Percentiles rank a stretch among this genome's conserved stretches.
Conservation (phyloP, 2,329 filamentous ascomycete genomes). For the Arthrinium puccinioides region DNA sequence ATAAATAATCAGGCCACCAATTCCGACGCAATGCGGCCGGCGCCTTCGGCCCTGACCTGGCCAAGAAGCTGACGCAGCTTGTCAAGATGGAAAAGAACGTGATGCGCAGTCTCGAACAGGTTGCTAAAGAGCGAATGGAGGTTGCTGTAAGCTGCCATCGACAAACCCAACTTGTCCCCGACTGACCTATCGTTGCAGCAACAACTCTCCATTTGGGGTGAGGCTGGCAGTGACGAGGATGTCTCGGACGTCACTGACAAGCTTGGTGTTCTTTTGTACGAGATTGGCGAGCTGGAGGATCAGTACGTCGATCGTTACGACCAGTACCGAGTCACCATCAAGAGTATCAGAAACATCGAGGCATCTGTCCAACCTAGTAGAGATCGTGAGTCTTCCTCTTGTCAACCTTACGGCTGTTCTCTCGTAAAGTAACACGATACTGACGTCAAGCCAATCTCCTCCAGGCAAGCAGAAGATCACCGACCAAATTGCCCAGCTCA, state of each 20-base stretch:
- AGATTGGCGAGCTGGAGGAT: conserved; percentile 96
- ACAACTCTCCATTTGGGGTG: conserved; percentile 98
- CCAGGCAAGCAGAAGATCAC: conserved; percentile 97
- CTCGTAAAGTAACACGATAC: conserved; percentile 7
- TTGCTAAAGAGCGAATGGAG: conserved; percentile 95
- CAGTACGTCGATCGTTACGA: conserved; percentile 98
- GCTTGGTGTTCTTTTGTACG: conserved; percentile 93
- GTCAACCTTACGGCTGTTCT: neutral
- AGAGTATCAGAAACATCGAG: conserved; percentile 98
- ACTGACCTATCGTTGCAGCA: conserved; percentile 47
- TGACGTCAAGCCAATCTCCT: conserved; percentile 9
- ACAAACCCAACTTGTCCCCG: neutral
- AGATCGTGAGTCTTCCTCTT: conserved; percentile 61
- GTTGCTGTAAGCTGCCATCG: conserved; percentile 68
- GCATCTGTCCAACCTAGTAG: conserved; percentile 95
- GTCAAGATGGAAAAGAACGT: conserved; percentile 99
- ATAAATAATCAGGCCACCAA: conserved; percentile 49
- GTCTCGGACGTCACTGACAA: conserved; percentile 99
- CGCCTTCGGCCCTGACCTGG: conserved; percentile 76
- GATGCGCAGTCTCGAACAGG: conserved; percentile 95
- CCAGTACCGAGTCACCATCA: conserved; percentile 98
- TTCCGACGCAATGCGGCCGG: conserved; percentile 69
- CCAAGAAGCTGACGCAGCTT: conserved; percentile 94
- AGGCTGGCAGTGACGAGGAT: conserved; percentile 90
- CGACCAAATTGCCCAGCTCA: conserved; percentile 96